These are phyloP conservation scores for Aspergillus sp. DNA, from an alignment of 2,329 filamentous ascomycete genomes.

Conservation along the genomic window DNA sequence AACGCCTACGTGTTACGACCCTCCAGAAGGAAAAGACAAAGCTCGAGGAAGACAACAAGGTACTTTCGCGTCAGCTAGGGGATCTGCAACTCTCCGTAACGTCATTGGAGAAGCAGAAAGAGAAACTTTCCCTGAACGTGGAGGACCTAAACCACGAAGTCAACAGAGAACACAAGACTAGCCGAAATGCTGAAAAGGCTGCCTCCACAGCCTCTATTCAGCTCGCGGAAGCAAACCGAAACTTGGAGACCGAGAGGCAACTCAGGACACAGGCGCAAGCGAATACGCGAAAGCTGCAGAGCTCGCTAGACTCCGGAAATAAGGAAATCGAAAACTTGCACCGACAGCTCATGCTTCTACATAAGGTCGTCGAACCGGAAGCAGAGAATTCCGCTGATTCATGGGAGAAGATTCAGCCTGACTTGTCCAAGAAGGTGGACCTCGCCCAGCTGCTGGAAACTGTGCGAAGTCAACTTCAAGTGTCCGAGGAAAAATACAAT, in stretches of 20 bases:
- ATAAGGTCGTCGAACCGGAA: conserved; percentile 83
- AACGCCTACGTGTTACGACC: conserved; percentile 71
- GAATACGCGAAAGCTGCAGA: conserved; percentile 78
- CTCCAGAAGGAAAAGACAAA: conserved; percentile 81
- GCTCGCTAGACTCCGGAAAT: conserved; percentile 74
- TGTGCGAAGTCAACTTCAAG: conserved; percentile 80
- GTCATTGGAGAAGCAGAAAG: conserved; percentile 87
- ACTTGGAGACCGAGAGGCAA: conserved; percentile 86
- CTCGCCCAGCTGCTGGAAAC: conserved; percentile 83
- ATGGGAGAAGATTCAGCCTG: conserved; percentile 67
- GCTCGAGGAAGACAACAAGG: conserved; percentile 77
- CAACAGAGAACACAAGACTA: conserved; percentile 83
- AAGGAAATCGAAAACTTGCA: conserved; percentile 79
- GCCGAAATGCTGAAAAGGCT: conserved; percentile 84
- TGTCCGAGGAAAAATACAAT: conserved; percentile 75
- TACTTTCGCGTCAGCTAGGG: conserved; percentile 78
- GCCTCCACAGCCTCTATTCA: conserved; percentile 78
- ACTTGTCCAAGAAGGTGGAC: conserved; percentile 68
- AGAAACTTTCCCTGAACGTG: conserved; percentile 82
- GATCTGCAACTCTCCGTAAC: conserved; percentile 81
- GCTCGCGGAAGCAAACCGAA: conserved; percentile 84
- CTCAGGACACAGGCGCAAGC: conserved; percentile 80
- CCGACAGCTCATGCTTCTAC: conserved; percentile 74
- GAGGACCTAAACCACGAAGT: conserved; percentile 94
- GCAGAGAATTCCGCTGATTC: conserved; percentile 63